phyloP scores from a whole-genome alignment of 148 eudicot species.

The Dianthus caryophyllus region DNA sequence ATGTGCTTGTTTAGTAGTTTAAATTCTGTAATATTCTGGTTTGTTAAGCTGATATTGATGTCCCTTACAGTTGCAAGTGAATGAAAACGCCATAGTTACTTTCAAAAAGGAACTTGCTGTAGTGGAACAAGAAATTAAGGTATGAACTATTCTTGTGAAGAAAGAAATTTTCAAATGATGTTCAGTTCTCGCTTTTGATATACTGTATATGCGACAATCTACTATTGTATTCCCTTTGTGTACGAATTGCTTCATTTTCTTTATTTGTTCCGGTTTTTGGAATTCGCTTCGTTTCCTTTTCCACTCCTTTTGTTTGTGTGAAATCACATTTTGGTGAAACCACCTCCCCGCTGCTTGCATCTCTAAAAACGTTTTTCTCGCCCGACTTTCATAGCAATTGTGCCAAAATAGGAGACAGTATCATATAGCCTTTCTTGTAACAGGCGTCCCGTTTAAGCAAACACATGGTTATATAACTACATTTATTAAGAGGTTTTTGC shows the following conservation, averaged over 20 bases:
- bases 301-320: too few species aligned
- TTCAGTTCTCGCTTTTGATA: too few species aligned
- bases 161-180: background rate
- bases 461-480: background rate
- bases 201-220: background rate
- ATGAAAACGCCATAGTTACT: constrained; percentile 57
- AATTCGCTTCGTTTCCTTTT: too few species aligned
- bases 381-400: too few species aligned
- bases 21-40: background rate
- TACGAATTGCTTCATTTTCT: too few species aligned
- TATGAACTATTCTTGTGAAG: constrained; percentile 11
- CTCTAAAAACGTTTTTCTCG: too few species aligned
- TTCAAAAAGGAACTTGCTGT: constrained; percentile 80
- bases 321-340: too few species aligned
- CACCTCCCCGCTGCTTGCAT: too few species aligned
- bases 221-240: background rate
- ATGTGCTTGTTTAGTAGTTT: background rate
- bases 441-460: background rate
- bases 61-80: constrained; percentile 50
- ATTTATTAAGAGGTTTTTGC: background rate
- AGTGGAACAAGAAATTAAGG: constrained; percentile 79
- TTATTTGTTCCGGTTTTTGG: too few species aligned
- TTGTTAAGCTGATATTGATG: constrained; percentile 4
- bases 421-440: background rate
- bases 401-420: too few species aligned